Conservation (phyloP, 164 flowering plant species). For the Vitis rupestris region DNA sequence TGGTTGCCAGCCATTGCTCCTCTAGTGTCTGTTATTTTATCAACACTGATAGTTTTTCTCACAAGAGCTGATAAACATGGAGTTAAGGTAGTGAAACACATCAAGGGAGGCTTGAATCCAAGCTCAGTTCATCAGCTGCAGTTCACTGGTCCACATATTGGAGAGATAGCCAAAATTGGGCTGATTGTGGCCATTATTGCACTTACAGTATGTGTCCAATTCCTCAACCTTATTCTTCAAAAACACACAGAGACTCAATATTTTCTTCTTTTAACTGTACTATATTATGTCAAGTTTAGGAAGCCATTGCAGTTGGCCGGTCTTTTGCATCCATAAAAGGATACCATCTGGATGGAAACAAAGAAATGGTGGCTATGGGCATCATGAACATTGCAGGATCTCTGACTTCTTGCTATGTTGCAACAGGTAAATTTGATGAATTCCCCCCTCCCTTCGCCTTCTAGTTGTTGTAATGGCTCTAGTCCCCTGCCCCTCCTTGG, state of each 20-base stretch:
- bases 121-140: slow-evolving; percentile 48
- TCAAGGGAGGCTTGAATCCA: slow-evolving; percentile 53
- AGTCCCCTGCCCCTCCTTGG: not conserved
- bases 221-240: not conserved
- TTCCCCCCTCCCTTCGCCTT: not conserved
- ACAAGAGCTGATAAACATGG: slow-evolving; percentile 45
- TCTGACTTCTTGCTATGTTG: slow-evolving; percentile 70
- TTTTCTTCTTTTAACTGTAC: not conserved
- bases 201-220: slow-evolving; percentile 50
- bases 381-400: slow-evolving; percentile 78
- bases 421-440: slow-evolving; percentile 48
- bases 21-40: slow-evolving; percentile 52
- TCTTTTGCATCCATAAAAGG: slow-evolving; percentile 70
- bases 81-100: slow-evolving; percentile 41
- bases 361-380: slow-evolving; percentile 85
- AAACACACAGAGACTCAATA: not conserved
- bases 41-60: slow-evolving; percentile 49
- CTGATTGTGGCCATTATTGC: slow-evolving; percentile 58
- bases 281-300: slow-evolving; percentile 33
- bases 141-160: slow-evolving; percentile 35
- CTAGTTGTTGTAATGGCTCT: too few species aligned
- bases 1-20: slow-evolving; percentile 88
- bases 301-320: slow-evolving; percentile 83
- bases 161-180: slow-evolving; percentile 51
- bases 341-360: slow-evolving; percentile 81